Evolutionary conservation across 495 filamentous ascomycete genomes (phyloP).

Genomic region (Hyaloscypha variabilis): DNA sequence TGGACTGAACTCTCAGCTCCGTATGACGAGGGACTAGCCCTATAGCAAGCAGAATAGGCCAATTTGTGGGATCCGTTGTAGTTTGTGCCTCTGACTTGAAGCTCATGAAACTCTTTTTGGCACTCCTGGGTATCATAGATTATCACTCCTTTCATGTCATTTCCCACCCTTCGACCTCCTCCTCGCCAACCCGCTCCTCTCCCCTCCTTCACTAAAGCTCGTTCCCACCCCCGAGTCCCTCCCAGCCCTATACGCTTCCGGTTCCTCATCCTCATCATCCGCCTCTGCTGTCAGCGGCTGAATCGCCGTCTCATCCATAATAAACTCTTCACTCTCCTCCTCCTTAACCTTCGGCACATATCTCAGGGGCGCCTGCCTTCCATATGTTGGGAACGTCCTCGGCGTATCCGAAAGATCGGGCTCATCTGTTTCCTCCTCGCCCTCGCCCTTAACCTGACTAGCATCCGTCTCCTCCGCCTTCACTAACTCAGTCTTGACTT

Average conservation of each 20-base stretch:
- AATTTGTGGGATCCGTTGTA: no score
- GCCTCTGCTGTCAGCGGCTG: conserved; percentile 34
- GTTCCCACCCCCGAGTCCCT: conserved; percentile 51
- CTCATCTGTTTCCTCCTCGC: conserved; percentile 35
- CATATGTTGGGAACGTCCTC: conserved; percentile 58
- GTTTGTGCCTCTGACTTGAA: no score
- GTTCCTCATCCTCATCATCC: conserved; percentile 43
- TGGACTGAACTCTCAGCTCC: no score
- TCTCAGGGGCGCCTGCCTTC: conserved; percentile 50
- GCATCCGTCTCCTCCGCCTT: conserved; percentile 16
- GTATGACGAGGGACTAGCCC: no score
- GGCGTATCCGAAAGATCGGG: conserved; percentile 46
- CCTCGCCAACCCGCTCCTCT: conserved; percentile 25
- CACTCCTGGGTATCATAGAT: conserved; percentile 2
- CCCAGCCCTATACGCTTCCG: conserved; percentile 26
- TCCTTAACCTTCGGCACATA: conserved; percentile 35
- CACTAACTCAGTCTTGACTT: conserved; percentile 14
- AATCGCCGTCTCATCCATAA: conserved; percentile 32
- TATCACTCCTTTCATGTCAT: neutral
- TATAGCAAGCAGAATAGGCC: no score
- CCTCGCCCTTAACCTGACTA: conserved; percentile 19
- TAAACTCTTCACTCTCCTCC: conserved; percentile 36
- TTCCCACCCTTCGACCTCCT: conserved; percentile 28
- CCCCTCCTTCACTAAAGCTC: conserved; percentile 42
- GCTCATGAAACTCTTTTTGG: no score